Percentiles rank a stretch among this genome's conserved stretches.
These are phyloP conservation scores for Ceratopteris richardii DNA, from an alignment of 75 land plant genomes.

Conservation along the genomic window DNA sequence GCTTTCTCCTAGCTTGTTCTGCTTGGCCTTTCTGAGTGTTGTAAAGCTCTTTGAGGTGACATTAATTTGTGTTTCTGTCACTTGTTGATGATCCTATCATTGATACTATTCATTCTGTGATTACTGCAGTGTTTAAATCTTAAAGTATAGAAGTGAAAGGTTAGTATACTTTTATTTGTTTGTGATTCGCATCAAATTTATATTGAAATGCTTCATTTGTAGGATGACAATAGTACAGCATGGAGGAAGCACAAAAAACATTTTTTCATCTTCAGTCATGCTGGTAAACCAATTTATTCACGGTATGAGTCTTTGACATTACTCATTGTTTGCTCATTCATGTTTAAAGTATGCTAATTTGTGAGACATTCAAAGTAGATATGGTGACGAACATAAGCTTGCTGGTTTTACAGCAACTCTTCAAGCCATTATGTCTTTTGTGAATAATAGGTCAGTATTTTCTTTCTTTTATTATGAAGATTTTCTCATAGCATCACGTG, in stretches of 20 bases:
- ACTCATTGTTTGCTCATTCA: not conserved
- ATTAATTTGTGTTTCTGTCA: too few species aligned
- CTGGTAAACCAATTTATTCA: conserved; percentile 94
- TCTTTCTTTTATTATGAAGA: not conserved
- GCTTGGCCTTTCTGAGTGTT: too few species aligned
- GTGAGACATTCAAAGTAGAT: conserved; percentile 51
- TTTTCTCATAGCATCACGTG: conserved; percentile 20
- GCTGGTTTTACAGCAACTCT: conserved; percentile 99
- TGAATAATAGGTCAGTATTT: conserved; percentile 74
- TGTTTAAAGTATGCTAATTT: not conserved
- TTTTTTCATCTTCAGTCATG: conserved; percentile 79
- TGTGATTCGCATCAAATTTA: too few species aligned
- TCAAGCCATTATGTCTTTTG: conserved; percentile 97
- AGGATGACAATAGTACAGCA: conserved; percentile 85
- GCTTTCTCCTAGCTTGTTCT: too few species aligned
- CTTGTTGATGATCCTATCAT: too few species aligned
- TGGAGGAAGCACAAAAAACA: conserved; percentile 97
- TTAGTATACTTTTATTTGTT: too few species aligned
- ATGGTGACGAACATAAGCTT: conserved; percentile 94
- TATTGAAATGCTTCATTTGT: too few species aligned
- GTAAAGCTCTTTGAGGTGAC: too few species aligned
- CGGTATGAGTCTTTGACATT: conserved; percentile 37
- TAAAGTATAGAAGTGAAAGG: too few species aligned
- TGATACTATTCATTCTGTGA: too few species aligned
- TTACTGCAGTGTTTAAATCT: too few species aligned